These are phyloP conservation scores for Nymphaea thermarum DNA, from an alignment of 164 flowering plant genomes.

Conservation along the genomic window DNA sequence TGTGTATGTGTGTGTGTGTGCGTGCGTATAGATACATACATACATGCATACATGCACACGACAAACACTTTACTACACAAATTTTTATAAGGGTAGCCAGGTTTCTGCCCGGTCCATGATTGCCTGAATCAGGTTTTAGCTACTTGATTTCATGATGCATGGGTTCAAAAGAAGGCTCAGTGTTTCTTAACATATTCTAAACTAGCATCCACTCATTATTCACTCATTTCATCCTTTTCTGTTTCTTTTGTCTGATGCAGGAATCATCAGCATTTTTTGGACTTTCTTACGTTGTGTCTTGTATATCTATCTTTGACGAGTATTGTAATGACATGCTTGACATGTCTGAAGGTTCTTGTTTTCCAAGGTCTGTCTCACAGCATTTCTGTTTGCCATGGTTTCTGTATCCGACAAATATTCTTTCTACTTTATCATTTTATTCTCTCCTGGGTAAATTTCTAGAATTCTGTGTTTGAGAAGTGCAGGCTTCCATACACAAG, in stretches of 20 bases:
- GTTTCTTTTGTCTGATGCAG: constrained; percentile 20
- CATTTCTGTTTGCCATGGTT: no score
- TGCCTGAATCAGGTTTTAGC: no score
- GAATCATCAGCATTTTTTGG: constrained; percentile 69
- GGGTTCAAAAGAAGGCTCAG: no score
- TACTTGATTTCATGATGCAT: no score
- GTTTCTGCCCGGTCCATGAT: no score
- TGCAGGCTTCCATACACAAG: constrained; percentile 54
- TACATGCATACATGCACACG: no score
- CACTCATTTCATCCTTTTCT: neutral
- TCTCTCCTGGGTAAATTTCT: neutral
- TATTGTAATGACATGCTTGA: constrained; percentile 83
- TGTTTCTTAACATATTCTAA: no score
- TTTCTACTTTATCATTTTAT: neutral
- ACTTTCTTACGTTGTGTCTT: constrained; percentile 52
- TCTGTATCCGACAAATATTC: neutral
- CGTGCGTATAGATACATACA: no score
- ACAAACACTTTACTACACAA: no score
- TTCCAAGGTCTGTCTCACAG: constrained; percentile 48
- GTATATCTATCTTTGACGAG: constrained; percentile 70
- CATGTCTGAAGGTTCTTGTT: constrained; percentile 77
- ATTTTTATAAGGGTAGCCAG: no score
- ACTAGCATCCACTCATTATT: no score
- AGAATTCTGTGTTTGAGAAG: constrained; percentile 4
- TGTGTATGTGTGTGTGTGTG: no score